Conservation (phyloP, 2,329 filamentous ascomycete genomes). For the Didymella glomerata region DNA sequence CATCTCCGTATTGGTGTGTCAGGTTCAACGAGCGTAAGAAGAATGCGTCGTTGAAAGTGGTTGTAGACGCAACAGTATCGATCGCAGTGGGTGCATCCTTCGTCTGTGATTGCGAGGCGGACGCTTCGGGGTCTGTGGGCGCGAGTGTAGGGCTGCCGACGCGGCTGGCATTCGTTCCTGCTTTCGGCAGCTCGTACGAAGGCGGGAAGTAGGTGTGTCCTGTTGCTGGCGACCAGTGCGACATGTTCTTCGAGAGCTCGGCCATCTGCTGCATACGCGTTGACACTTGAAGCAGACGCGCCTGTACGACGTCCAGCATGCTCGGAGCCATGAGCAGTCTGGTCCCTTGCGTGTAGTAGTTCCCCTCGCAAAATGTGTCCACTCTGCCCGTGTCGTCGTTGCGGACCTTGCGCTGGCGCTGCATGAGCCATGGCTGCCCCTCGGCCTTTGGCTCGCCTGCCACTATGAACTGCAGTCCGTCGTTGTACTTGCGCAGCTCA, state of each 20-base stretch:
- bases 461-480: conserved; percentile 68
- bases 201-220: conserved; percentile 68
- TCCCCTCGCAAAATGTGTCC: conserved; percentile 63
- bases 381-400: conserved; percentile 52
- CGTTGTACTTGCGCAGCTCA: conserved; percentile 58
- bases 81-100: conserved; percentile 25
- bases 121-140: conserved; percentile 38
- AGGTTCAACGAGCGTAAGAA: conserved; percentile 60
- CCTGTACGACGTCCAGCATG: conserved; percentile 65
- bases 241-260: conserved; percentile 61
- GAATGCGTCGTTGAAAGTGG: conserved; percentile 45
- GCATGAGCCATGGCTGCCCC: conserved; percentile 67
- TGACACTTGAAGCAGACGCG: conserved; percentile 63
- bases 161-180: conserved; percentile 40
- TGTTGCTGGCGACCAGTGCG: conserved; percentile 65
- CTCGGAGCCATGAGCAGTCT: conserved; percentile 69
- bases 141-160: conserved; percentile 43
- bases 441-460: conserved; percentile 63
- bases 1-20: conserved; percentile 63
- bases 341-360: conserved; percentile 69
- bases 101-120: conserved; percentile 31
- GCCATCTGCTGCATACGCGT: conserved; percentile 65
- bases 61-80: conserved; percentile 28
- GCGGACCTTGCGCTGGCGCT: conserved; percentile 60
- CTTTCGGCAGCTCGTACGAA: conserved; percentile 50